Percentiles rank a stretch among this genome's conserved stretches.
Conservation (phyloP, 2,329 filamentous ascomycete species). For the Colletotrichum abscissum region DNA sequence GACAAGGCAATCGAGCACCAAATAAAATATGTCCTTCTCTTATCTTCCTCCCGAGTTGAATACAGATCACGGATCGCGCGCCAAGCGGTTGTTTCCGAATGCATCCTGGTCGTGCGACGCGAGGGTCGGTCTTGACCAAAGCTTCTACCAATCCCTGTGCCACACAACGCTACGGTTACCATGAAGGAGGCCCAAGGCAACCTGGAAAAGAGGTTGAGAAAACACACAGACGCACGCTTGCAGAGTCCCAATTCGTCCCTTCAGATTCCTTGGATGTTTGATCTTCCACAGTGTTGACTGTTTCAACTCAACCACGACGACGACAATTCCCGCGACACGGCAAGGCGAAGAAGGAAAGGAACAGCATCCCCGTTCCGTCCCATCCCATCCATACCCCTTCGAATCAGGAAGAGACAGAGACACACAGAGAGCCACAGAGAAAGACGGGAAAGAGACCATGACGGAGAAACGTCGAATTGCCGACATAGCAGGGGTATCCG, state of each 20-base stretch:
- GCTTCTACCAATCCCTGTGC: conserved; percentile 29
- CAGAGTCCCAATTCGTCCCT: conserved; percentile 4
- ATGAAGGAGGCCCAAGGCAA: background rate
- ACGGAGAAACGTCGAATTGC: background rate
- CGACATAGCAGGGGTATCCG: background rate
- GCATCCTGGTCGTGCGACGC: conserved; percentile 33
- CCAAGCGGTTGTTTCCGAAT: conserved; percentile 34
- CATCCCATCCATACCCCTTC: background rate
- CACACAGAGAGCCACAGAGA: background rate
- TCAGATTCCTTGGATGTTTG: conserved; percentile 27
- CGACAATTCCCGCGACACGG: conserved; percentile 2
- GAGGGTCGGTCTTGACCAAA: conserved; percentile 34
- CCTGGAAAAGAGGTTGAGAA: background rate
- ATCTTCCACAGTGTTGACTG: conserved; percentile 23
- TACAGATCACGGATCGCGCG: conserved; percentile 30
- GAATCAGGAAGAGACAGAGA: background rate
- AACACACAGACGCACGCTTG: background rate
- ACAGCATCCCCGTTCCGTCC: background rate
- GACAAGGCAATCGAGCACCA: too few relatives aligned
- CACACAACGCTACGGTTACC: conserved; percentile 3
- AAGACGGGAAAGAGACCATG: background rate
- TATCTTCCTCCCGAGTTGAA: background rate
- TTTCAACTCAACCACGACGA: conserved; percentile 30
- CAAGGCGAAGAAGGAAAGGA: background rate
- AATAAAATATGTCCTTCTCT: background rate